Base-by-base conservation (phyloP, 176 grass and related monocot genomes). In the Aegilops longissima region DNA sequence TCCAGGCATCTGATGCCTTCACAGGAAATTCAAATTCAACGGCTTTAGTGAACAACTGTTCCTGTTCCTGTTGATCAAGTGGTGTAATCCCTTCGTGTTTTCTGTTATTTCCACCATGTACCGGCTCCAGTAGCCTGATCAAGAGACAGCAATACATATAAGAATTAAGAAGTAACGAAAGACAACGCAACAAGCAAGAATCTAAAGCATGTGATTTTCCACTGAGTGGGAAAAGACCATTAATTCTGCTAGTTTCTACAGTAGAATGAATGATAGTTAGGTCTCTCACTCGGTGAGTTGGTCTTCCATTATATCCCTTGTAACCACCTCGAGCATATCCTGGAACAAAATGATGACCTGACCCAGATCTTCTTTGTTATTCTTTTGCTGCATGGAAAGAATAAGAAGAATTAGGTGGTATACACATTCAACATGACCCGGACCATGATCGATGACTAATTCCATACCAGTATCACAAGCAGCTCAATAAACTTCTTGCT, bases 311-410 rank as follows among this genome's bases (percentile, higher is more conserved):
- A 95, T 95, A 90, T 98, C 96, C 84, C 93, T 98, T 30, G 91
- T 95, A 31, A 98, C 93, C 40, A 98, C 96, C 89, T 98, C 96
- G 44, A 88, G 90, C 96, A 98, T 98, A 77, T 98, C 93, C 76
- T 92, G 91, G 47, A 98, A 94, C 47, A 95, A 87, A 89, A 98
- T 92, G 67, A 95, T 90, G 45, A 98, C 90, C 68, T 95, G 87
- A 21, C 68, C 90, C 67, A 66, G 59, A 8, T 92, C 96, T 34
- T 95, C 93, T 77, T 92, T 81, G 73, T 89, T 88, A 69, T 98
- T 98, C 20, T 63, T 85, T 82, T 89, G 67, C 96, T 98, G 88
- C 65, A 63, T 63, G 30, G 29, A 81, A 75, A 75, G 4, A 79
- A 27, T 12, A 14, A 2, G 49, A 52, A 66, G 40, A 84, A 86